Evolutionary conservation across 768 basidiomycete species (phyloP), one percentile per base, ranked within the genome.

Genomic region (Cystofilobasidium bisporidii): DNA sequence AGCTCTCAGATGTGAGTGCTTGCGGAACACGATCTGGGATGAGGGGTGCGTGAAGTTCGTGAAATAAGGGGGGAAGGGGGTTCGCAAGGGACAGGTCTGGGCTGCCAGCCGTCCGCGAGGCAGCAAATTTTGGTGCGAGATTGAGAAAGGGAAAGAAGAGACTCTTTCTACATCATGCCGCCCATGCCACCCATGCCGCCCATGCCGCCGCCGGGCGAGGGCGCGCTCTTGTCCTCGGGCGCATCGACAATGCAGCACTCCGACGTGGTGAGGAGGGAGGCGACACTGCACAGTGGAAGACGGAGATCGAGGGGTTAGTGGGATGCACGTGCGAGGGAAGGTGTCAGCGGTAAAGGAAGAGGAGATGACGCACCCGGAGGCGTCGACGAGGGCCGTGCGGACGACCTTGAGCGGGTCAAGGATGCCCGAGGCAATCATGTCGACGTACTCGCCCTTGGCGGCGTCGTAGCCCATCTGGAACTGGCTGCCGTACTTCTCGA

Each of bases 351-450:
- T 11, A 45, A 20, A 26, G 48, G 62, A 17, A 24, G 32, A n/a
- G n/a, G n/a, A n/a, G 50, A 26, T 64, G 58, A 69, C 71, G 48
- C 58, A 72, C 72, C 72, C 68, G 40, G 50, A 74, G 0, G 94
- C 93, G 75, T 98, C 93, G 1, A 93, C 85, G 33, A 97, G 81
- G 1, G 91, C 91, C 3, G 91, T 94, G 73, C 90, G 81, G 61
- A 96, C 93, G 61, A 98, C 94, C 84, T 94, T 94, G 69, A 93
- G 81, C 1, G 92, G 93, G 80, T 98, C 94, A 55, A 97, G 87
- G 72, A 98, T 96, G 74, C 94, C 94, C 33, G 85, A 82, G 77
- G 86, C 82, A 79, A 97, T 87, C 91, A 98, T 92, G 79, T 98
- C 90, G 55, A 87, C 85, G 75, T 90, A 97, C 79, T 93, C 88